phyloP scores from a whole-genome alignment of 805 yeast species.

The Kazachstania africana region DNA sequence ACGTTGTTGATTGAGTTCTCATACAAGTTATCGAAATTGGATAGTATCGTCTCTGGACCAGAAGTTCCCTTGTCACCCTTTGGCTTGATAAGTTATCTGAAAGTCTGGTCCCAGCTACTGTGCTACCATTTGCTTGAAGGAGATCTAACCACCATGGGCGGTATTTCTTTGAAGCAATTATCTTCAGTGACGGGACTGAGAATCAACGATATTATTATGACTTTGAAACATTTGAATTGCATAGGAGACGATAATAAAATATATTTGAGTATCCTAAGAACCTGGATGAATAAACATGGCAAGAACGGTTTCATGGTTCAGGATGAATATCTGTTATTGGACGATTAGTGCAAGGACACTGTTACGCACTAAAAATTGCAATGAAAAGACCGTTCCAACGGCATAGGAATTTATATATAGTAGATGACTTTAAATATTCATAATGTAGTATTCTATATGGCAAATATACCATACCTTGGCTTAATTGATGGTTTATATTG shows the following conservation, averaged over 20 bases:
- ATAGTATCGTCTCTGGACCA: conserved; percentile 69
- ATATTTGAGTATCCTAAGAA: conserved; percentile 7
- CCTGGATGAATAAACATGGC: conserved; percentile 9
- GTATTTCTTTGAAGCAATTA: conserved; percentile 36
- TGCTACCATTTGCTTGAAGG: conserved; percentile 36
- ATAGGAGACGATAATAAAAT: conserved; percentile 23
- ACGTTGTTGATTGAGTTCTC: conserved; percentile 73
- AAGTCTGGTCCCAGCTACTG: conserved; percentile 59
- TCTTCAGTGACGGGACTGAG: conserved; percentile 53
- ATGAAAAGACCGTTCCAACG: no score
- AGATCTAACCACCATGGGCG: conserved; percentile 17
- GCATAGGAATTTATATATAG: no score
- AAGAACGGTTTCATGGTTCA: conserved; percentile 7
- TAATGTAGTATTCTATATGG: no score
- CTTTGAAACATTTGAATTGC: conserved; percentile 46
- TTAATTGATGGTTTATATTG: no score
- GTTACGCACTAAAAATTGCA: no score
- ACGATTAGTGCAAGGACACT: conserved; percentile 10
- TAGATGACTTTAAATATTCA: no score
- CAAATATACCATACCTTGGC: no score
- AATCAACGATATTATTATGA: conserved; percentile 44
- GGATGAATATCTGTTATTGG: conserved; percentile 19
- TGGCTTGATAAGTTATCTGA: conserved; percentile 61
- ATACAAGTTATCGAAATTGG: conserved; percentile 59
- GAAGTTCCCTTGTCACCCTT: conserved; percentile 81